Percentiles rank a stretch among this genome's conserved stretches.
Conservation (phyloP, 768 basidiomycete genomes). For the Xerocomellus dryophilus region DNA sequence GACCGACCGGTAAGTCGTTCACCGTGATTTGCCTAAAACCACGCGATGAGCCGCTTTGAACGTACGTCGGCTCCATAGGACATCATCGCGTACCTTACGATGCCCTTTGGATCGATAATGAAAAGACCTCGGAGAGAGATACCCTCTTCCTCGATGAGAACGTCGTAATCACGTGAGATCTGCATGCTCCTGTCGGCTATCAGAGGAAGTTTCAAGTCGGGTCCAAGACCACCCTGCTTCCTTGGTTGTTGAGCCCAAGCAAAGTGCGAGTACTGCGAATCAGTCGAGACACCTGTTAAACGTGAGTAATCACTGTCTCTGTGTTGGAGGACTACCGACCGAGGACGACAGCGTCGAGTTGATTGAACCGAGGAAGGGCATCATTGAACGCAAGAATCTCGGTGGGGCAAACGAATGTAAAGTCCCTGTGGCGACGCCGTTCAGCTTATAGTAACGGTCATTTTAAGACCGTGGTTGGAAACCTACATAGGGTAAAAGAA, state of each 20-base stretch:
- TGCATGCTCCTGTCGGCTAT: constrained; percentile 76
- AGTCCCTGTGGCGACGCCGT: constrained; percentile 50
- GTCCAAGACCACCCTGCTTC: constrained; percentile 86
- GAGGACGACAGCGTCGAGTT: constrained; percentile 71
- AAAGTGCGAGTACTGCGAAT: constrained; percentile 85
- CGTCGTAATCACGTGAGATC: constrained; percentile 83
- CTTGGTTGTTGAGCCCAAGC: constrained; percentile 83
- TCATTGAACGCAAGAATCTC: constrained; percentile 96
- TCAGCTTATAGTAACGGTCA: neutral
- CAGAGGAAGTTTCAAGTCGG: constrained; percentile 80
- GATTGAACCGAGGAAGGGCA: constrained; percentile 70
- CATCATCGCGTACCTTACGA: constrained; percentile 48
- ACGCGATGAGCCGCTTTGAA: neutral
- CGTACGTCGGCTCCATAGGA: neutral
- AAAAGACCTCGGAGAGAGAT: constrained; percentile 85
- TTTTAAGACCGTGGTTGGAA: neutral
- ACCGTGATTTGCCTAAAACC: constrained; percentile 70
- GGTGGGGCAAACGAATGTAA: constrained; percentile 91
- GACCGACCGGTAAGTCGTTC: constrained; percentile 93
- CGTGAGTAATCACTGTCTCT: neutral
- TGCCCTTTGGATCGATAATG: constrained; percentile 83
- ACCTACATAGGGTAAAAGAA: constrained; percentile 92
- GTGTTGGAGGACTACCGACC: constrained; percentile 41
- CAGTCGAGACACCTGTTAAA: constrained; percentile 70
- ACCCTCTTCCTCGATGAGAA: constrained; percentile 84